phyloP scores from a whole-genome alignment of 306 rosid species.

The Heteromeles arbutifolia region DNA sequence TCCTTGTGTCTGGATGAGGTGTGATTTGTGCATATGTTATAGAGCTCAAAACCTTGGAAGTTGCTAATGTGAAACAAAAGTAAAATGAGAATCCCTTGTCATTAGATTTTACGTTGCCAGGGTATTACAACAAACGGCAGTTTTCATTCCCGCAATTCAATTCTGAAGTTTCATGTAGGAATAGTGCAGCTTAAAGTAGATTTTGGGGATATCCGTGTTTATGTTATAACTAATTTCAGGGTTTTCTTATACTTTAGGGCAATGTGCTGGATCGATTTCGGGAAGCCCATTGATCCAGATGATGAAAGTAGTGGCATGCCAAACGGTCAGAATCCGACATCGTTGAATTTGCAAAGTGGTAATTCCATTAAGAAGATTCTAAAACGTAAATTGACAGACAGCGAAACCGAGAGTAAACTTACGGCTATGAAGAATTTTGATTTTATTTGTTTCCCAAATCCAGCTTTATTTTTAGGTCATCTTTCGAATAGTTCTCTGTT shows the following conservation, averaged over 20 bases:
- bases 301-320: conserved; percentile 40
- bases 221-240: conserved; percentile 23
- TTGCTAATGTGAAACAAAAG: background rate
- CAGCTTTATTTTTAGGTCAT: conserved; percentile 66
- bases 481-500: conserved; percentile 60
- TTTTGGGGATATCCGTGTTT: background rate
- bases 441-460: conserved; percentile 48
- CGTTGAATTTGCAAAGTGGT: conserved; percentile 37
- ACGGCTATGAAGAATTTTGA: conserved; percentile 55
- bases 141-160: background rate
- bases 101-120: background rate
- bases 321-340: conserved; percentile 40
- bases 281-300: conserved; percentile 68
- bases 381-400: conserved; percentile 42
- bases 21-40: background rate
- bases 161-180: conserved; percentile 5
- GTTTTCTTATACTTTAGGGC: conserved; percentile 52
- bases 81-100: background rate
- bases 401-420: conserved; percentile 28
- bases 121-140: background rate
- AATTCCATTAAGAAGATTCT: conserved; percentile 39
- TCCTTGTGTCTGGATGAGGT: background rate
- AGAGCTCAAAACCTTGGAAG: background rate
- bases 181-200: background rate
- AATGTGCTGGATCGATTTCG: conserved; percentile 88